Evolutionary conservation across 2,329 filamentous ascomycete genomes (phyloP), one percentile per base, ranked within the genome.

Genomic region (Cryphonectria nitschkei): DNA sequence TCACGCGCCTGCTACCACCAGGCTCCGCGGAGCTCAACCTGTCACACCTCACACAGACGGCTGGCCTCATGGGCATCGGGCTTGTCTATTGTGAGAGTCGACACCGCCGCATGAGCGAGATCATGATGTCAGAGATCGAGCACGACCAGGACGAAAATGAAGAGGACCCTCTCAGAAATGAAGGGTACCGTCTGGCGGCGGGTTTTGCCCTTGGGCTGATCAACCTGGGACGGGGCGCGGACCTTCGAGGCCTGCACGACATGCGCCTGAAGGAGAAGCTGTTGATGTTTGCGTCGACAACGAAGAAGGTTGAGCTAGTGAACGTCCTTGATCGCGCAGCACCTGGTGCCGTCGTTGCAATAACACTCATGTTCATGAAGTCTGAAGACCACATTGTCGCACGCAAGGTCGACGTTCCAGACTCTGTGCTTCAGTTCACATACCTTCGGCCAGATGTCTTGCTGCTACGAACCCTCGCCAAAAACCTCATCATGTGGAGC

Each of bases 61-160:
- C 95, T 0, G 96, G 95, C 29, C 92, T 99, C 58, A 97, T 99
- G 94, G 96, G 96, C 1, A 97, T 99, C 74, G 96, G 96, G 0
- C 83, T 99, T 56, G 85, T 99, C 0, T 99, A 98, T 80, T 97
- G 92, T 81, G 92, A 95, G 78, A 98, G 95, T 39, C 95, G 98
- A 77, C 97, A 99, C 81, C 92, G 97, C 41, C 91, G 97, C 52
- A 99, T 99, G 96, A 98, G 94, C 78, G 96, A 99, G 79, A 94
- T 98, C 26, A 98, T 99, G 94, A 89, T 99, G 66, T 98, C 95
- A 0, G 96, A 99, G 79, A 96, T 99, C 72, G 94, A 98, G 79
- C 92, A 95, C 73, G 93, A 94, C 67, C 94, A 96, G 61, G 83
- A 86, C 37, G 87, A 93, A 52, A 92, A 95, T 68, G 95, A 98